A percentile compares a stretch with the other conserved stretches of the same genome.
phyloP scores from a whole-genome alignment of 306 rosid species.

The Argentina anserina region DNA sequence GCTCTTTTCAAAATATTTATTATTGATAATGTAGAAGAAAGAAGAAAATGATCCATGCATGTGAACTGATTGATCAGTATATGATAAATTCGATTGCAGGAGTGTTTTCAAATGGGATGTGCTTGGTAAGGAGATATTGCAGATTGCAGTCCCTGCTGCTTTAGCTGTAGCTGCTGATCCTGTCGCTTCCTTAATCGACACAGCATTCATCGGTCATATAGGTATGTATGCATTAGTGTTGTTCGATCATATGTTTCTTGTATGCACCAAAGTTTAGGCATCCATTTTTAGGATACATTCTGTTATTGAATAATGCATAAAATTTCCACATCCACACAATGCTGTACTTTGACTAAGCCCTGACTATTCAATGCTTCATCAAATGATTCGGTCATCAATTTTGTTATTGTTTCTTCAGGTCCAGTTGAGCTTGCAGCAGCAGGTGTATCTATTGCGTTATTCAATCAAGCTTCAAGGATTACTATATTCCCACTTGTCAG shows the following conservation, averaged over 20 bases:
- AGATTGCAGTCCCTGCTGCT: conserved; percentile 90
- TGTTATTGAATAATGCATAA: not conserved
- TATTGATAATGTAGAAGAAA: not conserved
- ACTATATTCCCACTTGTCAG: conserved; percentile 94
- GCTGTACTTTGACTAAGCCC: not conserved
- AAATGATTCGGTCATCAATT: not conserved
- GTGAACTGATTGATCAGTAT: not conserved
- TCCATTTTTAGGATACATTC: not conserved
- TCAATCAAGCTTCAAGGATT: conserved; percentile 95
- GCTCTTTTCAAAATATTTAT: not conserved
- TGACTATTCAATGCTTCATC: too few species aligned
- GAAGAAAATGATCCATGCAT: not conserved
- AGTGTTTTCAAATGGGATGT: conserved; percentile 68
- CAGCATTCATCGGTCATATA: conserved; percentile 91
- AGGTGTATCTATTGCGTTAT: conserved; percentile 85
- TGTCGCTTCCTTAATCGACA: conserved; percentile 92
- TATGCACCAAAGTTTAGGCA: not conserved
- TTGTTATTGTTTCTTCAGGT: conserved; percentile 33
- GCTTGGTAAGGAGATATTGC: conserved; percentile 68
- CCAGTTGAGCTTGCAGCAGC: conserved; percentile 96
- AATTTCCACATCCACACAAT: not conserved
- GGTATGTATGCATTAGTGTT: conserved; percentile 36
- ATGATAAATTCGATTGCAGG: conserved; percentile 32
- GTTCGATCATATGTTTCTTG: not conserved
- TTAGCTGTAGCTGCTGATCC: conserved; percentile 98